Evolutionary conservation across 2,329 filamentous ascomycete genomes (phyloP).

Genomic region (Colletotrichum liaoningense): DNA sequence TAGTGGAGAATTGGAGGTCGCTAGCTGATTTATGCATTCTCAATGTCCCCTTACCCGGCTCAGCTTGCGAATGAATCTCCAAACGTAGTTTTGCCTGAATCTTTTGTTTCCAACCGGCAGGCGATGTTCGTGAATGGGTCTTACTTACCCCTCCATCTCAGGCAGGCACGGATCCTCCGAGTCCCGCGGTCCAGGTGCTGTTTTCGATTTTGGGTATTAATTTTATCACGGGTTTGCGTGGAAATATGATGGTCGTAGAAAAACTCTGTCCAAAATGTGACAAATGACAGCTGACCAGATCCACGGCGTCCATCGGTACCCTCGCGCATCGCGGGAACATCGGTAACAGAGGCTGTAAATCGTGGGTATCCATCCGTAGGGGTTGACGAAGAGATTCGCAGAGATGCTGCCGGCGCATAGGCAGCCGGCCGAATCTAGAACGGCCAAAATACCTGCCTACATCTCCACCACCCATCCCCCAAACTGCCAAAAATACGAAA

Average conservation of each 20-base stretch:
- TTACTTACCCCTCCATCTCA: not conserved
- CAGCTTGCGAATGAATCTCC: not conserved
- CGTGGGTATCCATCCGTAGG: not conserved
- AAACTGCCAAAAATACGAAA: not conserved
- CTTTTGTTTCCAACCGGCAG: not conserved
- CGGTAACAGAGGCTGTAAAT: not conserved
- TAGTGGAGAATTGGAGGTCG: not conserved
- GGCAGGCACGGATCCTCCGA: not conserved
- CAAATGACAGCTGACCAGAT: constrained; percentile 28
- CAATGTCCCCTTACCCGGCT: constrained; percentile 10
- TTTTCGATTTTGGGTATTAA: not conserved
- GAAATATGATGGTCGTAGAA: not conserved
- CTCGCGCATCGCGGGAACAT: constrained; percentile 18
- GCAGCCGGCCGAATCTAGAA: constrained; percentile 12
- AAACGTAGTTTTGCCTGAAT: not conserved
- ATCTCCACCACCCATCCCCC: not conserved
- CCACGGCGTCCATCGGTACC: constrained; percentile 2
- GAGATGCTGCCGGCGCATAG: not conserved
- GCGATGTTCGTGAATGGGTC: not conserved
- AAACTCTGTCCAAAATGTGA: not conserved
- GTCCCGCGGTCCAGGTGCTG: not conserved
- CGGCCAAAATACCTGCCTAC: not conserved
- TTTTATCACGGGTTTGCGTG: not conserved
- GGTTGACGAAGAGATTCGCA: too few species aligned
- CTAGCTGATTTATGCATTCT: not conserved